Base-by-base conservation (phyloP, 2,329 filamentous ascomycete genomes). In the Penicillium sp. region DNA sequence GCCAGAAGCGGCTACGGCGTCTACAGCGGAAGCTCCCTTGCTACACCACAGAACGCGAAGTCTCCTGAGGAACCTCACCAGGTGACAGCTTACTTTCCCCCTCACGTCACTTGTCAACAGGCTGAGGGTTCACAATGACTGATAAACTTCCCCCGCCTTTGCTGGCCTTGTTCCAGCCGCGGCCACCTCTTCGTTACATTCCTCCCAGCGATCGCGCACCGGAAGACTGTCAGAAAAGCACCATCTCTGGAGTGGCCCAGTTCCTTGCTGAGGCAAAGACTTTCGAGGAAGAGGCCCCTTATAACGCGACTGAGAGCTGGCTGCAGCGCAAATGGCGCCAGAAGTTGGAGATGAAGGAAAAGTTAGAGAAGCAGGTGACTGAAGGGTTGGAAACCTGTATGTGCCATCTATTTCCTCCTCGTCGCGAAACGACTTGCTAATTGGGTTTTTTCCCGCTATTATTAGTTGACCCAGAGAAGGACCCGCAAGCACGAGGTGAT, bases 101-200 rank as follows among this genome's bases (percentile, higher is more conserved):
- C 46, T 54, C 55, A 54, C 61, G 29, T 51, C 64, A 67, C 46
- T 67, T 64, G 54, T 61, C 37, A 65, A 11, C 51, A 50, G 42
- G 37, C 48, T 53, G 60, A 63, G 59, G 57, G 42, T 47, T 53
- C 68, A 80, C 67, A 61, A 99, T 98, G 95, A 98, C 95, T 50
- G 93, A 97, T 83, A 95, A 96, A 78, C 89, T 99, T 21, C 93
- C 95, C 57, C 91, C 90, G 55, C 93, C 96, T 74, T 85, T 98
- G 58, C 84, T 98, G 69, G 90, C 91, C 77, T 91, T 98, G 66
- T 99, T 99, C 80, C 91, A 93, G 78, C 91, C 95, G 73, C 91
- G 95, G 59, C 95, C 95, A 67, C 90, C 93, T 58, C 81, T 98
- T 73, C 90, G 92, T 77, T 98, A 91, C 84, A 87, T 96, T 59